phyloP scores from a whole-genome alignment of 441 rosid genomes.

The Pelargonium fulgidum region DNA sequence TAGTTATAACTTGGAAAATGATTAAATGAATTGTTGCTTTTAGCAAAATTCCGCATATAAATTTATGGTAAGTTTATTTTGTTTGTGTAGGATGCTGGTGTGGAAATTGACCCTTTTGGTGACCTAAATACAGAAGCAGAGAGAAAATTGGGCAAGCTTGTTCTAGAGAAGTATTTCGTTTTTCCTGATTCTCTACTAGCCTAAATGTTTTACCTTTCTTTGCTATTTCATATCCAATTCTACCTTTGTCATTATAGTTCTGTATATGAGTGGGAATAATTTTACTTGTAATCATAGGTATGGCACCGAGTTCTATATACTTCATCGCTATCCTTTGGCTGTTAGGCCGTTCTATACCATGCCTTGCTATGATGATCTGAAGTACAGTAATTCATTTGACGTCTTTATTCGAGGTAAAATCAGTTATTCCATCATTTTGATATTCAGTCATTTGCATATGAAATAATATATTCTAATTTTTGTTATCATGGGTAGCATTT shows the following conservation, averaged over 20 bases:
- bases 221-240: no score
- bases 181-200: background rate
- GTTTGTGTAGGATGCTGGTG: constrained; percentile 64
- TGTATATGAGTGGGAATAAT: no score
- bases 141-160: constrained; percentile 80
- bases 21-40: background rate
- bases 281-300: constrained; percentile 38
- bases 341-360: constrained; percentile 91
- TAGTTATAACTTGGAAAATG: no score
- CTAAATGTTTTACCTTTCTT: no score
- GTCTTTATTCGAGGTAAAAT: constrained; percentile 86
- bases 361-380: constrained; percentile 68
- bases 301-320: constrained; percentile 77
- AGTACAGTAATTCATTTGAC: constrained; percentile 84
- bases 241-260: no score
- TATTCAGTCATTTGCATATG: no score
- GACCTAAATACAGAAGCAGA: constrained; percentile 84
- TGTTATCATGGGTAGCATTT: no score
- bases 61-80: no score
- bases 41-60: no score
- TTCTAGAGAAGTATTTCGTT: constrained; percentile 56
- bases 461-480: no score
- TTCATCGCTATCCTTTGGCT: constrained; percentile 68
- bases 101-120: constrained; percentile 77
- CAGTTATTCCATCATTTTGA: no score